Base-by-base conservation (phyloP, 192 early-diverging fungal species). In the Linnemannia exigua region DNA sequence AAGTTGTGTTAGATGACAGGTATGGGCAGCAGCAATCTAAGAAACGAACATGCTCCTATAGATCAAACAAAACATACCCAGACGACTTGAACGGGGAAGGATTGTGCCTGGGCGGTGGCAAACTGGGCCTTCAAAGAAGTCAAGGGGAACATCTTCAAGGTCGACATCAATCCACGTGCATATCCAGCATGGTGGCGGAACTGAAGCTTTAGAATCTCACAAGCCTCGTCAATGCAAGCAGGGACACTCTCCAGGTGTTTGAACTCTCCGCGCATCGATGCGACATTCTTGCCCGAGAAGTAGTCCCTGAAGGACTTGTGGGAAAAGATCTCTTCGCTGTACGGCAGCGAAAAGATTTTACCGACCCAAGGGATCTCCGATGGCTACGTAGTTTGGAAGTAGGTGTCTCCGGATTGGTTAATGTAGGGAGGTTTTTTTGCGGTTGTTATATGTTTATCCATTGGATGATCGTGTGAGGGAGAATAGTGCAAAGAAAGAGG, bases 121-220 rank as follows among this genome's bases (percentile, higher is more conserved):
- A 58, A 86, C 46, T 75, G 31, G 22, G 54, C 44, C 9, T 28
- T 28, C 70, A 86, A 31, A 1, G 25, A 70, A 6, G 78, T 80
- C 68, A 86, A 73, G 5, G 84, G 84, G 51, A 86, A 86, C 35
- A 22, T 25, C 38, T 73, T 76, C 41, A 86, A 28, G 5, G 84
- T 86, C 38, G 79, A 86, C 84, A 86, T 86, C 52, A 86, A 19
- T 36, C 84, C 84, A 47, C 84, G 84, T 0, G 84, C 72, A 80
- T 86, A 86, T 48, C 84, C 84, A 9, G 78, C 70, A 50, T 86
- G 84, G 54, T 76, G 47, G 4, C 20, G 19, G 69, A 74, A 86
- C 70, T 86, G 84, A 20, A 86, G 46, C 5, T 35, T 63, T 69
- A 86, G 46, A 25, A 86, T 86, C 22, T 79, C 70, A 22, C 38